Percentiles rank a stretch among this genome's conserved stretches.
Evolutionary conservation across 179 eudicot genomes (phyloP).

Genomic region (Beta macrorhiza): DNA sequence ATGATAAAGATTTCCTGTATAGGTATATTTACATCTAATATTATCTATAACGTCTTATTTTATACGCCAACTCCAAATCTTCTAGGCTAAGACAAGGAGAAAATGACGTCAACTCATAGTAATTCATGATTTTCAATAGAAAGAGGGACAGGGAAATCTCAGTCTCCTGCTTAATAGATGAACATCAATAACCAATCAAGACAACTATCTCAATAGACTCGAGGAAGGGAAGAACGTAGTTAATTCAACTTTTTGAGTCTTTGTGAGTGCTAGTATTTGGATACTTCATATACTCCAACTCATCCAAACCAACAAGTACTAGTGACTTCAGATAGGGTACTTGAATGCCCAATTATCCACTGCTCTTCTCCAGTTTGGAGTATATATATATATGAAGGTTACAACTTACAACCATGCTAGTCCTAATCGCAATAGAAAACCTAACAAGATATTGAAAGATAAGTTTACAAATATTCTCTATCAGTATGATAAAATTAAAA

Average conservation of each 20-base stretch:
- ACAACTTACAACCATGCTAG: no score
- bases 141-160: conserved; percentile 10
- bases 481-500: no score
- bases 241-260: background rate
- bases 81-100: no score
- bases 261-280: background rate
- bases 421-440: no score
- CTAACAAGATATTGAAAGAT: no score
- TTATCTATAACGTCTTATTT: background rate
- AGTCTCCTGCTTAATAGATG: background rate
- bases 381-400: no score
- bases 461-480: no score
- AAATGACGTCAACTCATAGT: no score
- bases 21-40: no score
- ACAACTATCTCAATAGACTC: background rate
- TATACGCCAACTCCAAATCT: background rate
- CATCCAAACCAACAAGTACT: fast-evolving
- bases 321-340: background rate
- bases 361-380: conserved; percentile 9
- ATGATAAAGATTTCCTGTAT: no score
- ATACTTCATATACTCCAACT: conserved; percentile 23
- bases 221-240: conserved; percentile 22
- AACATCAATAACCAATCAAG: background rate
- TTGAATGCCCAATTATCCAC: background rate
- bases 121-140: background rate